phyloP scores from a whole-genome alignment of 2,329 filamentous ascomycete species.

The Epichloe uncinata region DNA sequence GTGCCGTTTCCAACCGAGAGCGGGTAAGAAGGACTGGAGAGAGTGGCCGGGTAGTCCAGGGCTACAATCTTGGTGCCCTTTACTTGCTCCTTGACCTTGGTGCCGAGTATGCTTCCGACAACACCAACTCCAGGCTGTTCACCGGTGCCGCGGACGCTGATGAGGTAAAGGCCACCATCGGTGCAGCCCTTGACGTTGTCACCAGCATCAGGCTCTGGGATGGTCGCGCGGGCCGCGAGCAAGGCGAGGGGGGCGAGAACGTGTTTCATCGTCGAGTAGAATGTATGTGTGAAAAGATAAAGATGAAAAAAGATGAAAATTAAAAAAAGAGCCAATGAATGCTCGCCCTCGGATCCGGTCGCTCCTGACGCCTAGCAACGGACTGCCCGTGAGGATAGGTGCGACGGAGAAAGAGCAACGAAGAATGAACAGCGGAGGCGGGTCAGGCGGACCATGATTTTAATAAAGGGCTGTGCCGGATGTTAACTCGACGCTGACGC shows the following conservation, averaged over 20 bases:
- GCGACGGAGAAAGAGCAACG: too few relatives aligned
- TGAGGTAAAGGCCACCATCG: conserved; percentile 25
- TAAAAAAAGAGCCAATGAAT: too few relatives aligned
- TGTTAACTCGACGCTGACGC: too few relatives aligned
- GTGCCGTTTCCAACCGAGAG: conserved; percentile 23
- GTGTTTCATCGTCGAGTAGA: conserved; percentile 4
- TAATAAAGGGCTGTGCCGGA: too few relatives aligned
- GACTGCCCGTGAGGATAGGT: too few relatives aligned
- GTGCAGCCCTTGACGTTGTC: conserved; percentile 18
- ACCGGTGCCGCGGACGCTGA: conserved; percentile 25
- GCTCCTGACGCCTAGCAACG: too few relatives aligned
- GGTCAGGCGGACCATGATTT: too few relatives aligned
- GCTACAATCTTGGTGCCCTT: conserved; percentile 20
- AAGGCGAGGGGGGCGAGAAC: conserved; percentile 6
- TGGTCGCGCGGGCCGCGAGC: conserved; percentile 7
- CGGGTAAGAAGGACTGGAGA: conserved; percentile 19
- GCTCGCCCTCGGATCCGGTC: too few relatives aligned
- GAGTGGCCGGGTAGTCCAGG: conserved; percentile 26
- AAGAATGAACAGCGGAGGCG: too few relatives aligned
- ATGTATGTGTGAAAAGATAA: too few relatives aligned
- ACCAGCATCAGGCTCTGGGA: conserved; percentile 14
- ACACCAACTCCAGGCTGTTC: conserved; percentile 22
- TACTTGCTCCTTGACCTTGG: conserved; percentile 19
- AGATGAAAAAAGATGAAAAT: too few relatives aligned
- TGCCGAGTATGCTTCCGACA: conserved; percentile 18